phyloP scores from a whole-genome alignment of 2,329 filamentous ascomycete species.

The Curvularia sp. region DNA sequence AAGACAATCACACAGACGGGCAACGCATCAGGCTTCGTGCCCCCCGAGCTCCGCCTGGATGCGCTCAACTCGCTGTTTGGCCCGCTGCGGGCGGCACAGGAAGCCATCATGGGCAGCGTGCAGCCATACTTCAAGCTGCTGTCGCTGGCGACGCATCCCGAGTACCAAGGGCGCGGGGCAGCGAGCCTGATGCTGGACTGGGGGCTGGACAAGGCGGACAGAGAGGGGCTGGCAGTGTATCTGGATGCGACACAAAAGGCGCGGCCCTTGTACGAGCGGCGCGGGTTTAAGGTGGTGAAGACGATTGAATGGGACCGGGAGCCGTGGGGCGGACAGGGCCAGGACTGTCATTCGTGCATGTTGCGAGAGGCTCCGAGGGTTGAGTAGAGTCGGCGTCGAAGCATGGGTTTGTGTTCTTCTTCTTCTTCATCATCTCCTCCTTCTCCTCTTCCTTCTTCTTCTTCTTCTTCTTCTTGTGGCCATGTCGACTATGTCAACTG shows the following conservation, averaged over 20 bases:
- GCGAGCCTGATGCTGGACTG: slow-evolving; percentile 49
- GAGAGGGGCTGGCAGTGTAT: slow-evolving; percentile 49
- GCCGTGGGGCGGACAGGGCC: slow-evolving; percentile 40
- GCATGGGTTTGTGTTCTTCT: neutral
- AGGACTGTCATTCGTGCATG: slow-evolving; percentile 45
- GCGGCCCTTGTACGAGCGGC: slow-evolving; percentile 50
- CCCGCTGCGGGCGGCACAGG: slow-evolving; percentile 32
- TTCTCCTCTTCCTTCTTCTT: too few relatives aligned
- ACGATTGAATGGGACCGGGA: slow-evolving; percentile 35
- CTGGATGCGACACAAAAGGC: slow-evolving; percentile 52
- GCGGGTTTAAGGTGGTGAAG: slow-evolving; percentile 35
- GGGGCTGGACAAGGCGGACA: slow-evolving; percentile 53
- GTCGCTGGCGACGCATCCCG: slow-evolving; percentile 47
- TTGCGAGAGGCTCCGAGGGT: slow-evolving; percentile 13
- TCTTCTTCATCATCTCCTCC: neutral
- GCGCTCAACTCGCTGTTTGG: slow-evolving; percentile 36
- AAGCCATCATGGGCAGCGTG: slow-evolving; percentile 36
- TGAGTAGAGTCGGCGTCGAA: neutral
- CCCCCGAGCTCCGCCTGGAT: slow-evolving; percentile 64
- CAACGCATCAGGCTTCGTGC: slow-evolving; percentile 71
- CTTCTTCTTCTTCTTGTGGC: neutral
- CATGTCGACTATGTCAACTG: neutral
- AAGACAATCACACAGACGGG: neutral
- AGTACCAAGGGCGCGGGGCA: slow-evolving; percentile 52
- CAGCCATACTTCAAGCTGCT: slow-evolving; percentile 41